These are phyloP conservation scores for Rhodocollybia butyracea DNA, from an alignment of 768 basidiomycete species.

Conservation along the genomic window DNA sequence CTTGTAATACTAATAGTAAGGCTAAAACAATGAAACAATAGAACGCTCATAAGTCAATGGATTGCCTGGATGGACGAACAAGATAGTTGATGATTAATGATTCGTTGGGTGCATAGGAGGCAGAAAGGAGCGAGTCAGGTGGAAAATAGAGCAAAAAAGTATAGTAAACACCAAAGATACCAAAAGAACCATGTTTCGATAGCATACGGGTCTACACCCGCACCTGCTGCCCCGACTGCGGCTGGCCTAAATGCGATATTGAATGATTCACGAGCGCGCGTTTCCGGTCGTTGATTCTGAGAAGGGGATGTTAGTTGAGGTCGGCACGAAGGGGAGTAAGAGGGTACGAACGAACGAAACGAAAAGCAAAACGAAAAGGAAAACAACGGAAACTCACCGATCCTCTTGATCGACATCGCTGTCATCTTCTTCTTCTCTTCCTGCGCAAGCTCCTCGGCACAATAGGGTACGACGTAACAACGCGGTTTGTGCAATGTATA, in stretches of 20 bases:
- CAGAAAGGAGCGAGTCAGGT: not conserved
- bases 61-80: not conserved
- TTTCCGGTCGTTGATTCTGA: conserved; percentile 46
- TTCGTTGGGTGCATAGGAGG: not conserved
- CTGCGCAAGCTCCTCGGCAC: conserved; percentile 48
- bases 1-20: no score
- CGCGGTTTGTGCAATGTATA: conserved; percentile 78
- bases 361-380: conserved; percentile 10
- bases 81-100: not conserved
- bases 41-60: not conserved
- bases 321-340: no score
- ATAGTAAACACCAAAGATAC: not conserved
- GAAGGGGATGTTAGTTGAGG: conserved; percentile 5
- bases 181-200: conserved; percentile 41
- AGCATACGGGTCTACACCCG: conserved; percentile 38
- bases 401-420: conserved; percentile 42
- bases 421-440: conserved; percentile 71
- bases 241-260: conserved; percentile 1
- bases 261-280: conserved; percentile 37
- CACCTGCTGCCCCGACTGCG: not conserved
- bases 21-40: conserved; percentile 4
- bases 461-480: conserved; percentile 57
- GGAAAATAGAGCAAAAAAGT: not conserved
- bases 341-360: conserved; percentile 1
- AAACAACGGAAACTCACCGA: not conserved